A percentile compares a stretch with the other conserved stretches of the same genome.
Evolutionary conservation across 2,329 filamentous ascomycete species (phyloP).

Genomic region (Exophiala calicioides): DNA sequence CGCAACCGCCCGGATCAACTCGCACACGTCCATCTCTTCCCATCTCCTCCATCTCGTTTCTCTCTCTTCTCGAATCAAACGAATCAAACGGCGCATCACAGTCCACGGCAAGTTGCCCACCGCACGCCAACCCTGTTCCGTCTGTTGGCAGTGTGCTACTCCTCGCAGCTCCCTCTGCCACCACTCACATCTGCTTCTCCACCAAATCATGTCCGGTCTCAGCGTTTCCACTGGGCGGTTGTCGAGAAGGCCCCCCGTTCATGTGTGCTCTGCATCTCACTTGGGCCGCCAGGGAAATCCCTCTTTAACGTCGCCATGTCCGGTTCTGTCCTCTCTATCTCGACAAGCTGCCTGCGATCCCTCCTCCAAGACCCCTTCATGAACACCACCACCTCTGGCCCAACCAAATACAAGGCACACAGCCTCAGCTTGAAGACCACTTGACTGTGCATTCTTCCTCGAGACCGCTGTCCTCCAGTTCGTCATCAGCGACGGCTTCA

Average conservation of each 20-base stretch:
- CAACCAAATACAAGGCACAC: neutral
- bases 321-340: too few relatives aligned
- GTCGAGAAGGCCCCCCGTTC: conserved; percentile 16
- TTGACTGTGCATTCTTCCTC: conserved; percentile 22
- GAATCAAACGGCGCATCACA: conserved; percentile 20
- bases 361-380: too few relatives aligned
- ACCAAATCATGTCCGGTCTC: conserved; percentile 19
- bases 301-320: too few relatives aligned
- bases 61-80: too few relatives aligned
- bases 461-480: neutral
- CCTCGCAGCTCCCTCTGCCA: conserved; percentile 2
- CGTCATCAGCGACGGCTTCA: neutral
- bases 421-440: conserved; percentile 14
- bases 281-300: too few relatives aligned
- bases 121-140: conserved; percentile 1
- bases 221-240: conserved; percentile 22
- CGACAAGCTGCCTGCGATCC: too few relatives aligned
- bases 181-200: conserved; percentile 8
- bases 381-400: conserved; percentile 4
- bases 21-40: neutral
- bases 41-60: conserved; percentile 7
- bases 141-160: conserved; percentile 6
- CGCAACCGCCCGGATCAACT: conserved; percentile 12
- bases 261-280: too few relatives aligned
- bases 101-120: neutral